Conservation (phyloP, 1,139 yeast genomes). For the Trichomonascaceae sp. region DNA sequence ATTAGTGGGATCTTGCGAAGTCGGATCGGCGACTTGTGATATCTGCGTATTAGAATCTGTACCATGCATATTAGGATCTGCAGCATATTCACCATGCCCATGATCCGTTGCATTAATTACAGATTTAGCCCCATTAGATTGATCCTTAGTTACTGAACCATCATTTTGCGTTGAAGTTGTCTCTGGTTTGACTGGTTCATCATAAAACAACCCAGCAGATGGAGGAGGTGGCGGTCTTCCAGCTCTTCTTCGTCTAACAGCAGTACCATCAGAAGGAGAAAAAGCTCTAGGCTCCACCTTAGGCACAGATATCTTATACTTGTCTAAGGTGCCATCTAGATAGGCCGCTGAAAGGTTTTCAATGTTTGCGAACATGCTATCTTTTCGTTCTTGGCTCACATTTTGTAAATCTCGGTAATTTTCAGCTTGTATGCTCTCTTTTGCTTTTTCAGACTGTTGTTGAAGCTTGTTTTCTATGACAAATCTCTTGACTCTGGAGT, state of each 20-base stretch:
- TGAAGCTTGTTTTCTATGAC: slow-evolving; percentile 19
- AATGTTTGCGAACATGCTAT: slow-evolving; percentile 10
- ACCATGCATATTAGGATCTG: neutral
- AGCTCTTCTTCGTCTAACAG: neutral
- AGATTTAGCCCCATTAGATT: neutral
- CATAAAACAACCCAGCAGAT: slow-evolving; percentile 6
- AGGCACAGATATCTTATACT: neutral
- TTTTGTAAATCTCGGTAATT: slow-evolving; percentile 9
- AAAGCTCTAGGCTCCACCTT: neutral
- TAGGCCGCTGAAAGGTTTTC: slow-evolving; percentile 3
- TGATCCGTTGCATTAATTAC: too few species aligned
- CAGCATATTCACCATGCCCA: too few species aligned
- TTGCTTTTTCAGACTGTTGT: neutral
- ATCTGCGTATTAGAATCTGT: neutral
- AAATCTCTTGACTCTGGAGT: slow-evolving; percentile 19
- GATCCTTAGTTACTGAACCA: neutral
- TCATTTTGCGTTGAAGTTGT: neutral
- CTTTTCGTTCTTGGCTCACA: slow-evolving; percentile 9
- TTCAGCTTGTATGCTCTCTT: slow-evolving; percentile 11
- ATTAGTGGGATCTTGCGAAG: neutral
- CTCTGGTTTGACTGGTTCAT: neutral
- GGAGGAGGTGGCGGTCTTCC: slow-evolving; percentile 6
- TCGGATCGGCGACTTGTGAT: neutral
- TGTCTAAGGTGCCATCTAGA: slow-evolving; percentile 1
- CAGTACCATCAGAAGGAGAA: neutral